These are phyloP conservation scores for Xylariaceae sp. DNA, from an alignment of 2,329 filamentous ascomycete species.

Conservation along the genomic window DNA sequence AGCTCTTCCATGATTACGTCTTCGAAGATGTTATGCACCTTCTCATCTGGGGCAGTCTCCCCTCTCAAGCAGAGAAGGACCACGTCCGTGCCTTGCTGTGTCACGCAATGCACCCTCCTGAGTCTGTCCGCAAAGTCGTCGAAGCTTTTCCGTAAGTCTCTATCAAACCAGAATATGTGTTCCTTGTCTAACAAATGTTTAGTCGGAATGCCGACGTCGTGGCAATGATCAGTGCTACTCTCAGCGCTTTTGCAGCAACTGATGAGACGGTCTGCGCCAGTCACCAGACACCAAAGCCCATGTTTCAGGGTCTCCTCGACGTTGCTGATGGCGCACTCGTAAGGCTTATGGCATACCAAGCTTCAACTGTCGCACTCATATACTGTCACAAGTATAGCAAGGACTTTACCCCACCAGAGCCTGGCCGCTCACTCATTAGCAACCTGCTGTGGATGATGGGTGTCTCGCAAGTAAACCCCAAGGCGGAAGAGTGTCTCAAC, in stretches of 20 bases:
- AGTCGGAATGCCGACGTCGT: constrained; percentile 33
- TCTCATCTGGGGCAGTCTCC: constrained; percentile 38
- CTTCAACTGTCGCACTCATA: constrained; percentile 35
- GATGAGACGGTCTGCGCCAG: constrained; percentile 34
- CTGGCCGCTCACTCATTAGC: constrained; percentile 35
- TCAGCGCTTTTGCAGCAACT: constrained; percentile 33
- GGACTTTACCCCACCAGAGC: constrained; percentile 33
- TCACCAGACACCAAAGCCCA: constrained; percentile 33
- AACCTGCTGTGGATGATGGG: constrained; percentile 49
- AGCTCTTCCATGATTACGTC: constrained; percentile 24
- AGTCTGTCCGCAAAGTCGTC: constrained; percentile 25
- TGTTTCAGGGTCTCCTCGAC: constrained; percentile 35
- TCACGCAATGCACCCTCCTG: constrained; percentile 25
- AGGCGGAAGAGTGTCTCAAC: constrained; percentile 30
- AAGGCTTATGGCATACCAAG: constrained; percentile 34
- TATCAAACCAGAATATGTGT: constrained; percentile 2
- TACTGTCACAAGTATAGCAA: constrained; percentile 39
- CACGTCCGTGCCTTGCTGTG: constrained; percentile 21
- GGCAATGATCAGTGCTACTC: constrained; percentile 37
- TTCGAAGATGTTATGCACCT: constrained; percentile 33
- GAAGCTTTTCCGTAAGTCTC: constrained; percentile 26
- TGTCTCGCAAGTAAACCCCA: constrained; percentile 31
- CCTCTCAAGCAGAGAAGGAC: constrained; percentile 32
- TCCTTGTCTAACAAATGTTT: constrained; percentile 1
- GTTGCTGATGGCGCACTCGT: constrained; percentile 36